These are phyloP conservation scores for Vitis hybrid DNA, from an alignment of 177 flowering plant species.

Conservation along the genomic window DNA sequence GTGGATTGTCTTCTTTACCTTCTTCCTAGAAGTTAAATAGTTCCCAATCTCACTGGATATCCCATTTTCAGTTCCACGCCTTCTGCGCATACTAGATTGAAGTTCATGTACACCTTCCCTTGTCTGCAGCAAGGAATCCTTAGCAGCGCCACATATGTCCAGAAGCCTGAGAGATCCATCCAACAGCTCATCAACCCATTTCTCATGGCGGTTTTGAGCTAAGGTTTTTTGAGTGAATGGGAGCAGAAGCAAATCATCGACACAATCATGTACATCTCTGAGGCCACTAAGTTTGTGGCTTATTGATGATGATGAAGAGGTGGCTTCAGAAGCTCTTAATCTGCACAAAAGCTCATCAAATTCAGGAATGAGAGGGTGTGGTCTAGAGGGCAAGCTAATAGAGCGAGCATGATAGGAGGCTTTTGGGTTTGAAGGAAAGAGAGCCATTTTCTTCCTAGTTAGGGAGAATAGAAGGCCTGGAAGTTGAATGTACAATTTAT, in stretches of 20 bases:
- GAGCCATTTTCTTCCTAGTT: not conserved
- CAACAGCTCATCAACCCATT: conserved; percentile 13
- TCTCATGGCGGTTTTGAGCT: not conserved
- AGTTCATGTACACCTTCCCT: conserved; percentile 15
- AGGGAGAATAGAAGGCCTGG: too few species aligned
- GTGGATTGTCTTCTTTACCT: too few species aligned
- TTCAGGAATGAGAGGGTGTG: not conserved
- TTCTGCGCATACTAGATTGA: conserved; percentile 15
- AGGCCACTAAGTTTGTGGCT: not conserved
- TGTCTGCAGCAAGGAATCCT: conserved; percentile 16
- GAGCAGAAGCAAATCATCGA: not conserved
- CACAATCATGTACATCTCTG: not conserved
- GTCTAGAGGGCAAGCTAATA: not conserved
- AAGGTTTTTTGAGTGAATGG: conserved; percentile 6
- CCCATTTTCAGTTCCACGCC: conserved; percentile 5
- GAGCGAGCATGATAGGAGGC: not conserved
- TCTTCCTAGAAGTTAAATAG: too few species aligned
- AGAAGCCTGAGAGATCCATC: conserved; percentile 20
- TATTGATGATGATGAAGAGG: not conserved
- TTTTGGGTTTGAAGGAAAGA: too few species aligned
- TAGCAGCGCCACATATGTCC: conserved; percentile 15
- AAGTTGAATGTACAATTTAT: not conserved
- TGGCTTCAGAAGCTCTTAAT: not conserved
- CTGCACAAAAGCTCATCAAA: not conserved
- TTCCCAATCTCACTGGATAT: conserved; percentile 1